These are phyloP conservation scores for Parmelia sp. DNA, from an alignment of 495 filamentous ascomycete species.

Conservation along the genomic window DNA sequence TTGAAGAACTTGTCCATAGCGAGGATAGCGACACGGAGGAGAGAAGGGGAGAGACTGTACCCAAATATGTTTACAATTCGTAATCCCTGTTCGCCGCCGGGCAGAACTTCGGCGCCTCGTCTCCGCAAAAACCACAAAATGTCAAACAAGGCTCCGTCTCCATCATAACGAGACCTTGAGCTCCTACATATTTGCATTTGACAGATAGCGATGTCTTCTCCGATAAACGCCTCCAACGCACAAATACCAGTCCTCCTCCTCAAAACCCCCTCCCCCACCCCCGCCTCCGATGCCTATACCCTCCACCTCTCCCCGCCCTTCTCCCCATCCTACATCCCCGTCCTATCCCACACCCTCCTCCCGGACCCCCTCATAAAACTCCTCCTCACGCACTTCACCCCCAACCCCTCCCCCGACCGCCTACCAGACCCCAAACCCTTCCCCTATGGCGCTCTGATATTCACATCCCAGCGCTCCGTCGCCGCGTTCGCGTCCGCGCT, in stretches of 20 bases:
- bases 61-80: not conserved
- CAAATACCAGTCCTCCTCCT: conserved; percentile 15
- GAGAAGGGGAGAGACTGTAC: not conserved
- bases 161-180: not conserved
- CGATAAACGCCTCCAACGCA: conserved; percentile 7
- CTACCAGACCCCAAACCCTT: not conserved
- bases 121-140: too few species aligned
- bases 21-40: not conserved
- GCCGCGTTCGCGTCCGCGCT: conserved; percentile 34
- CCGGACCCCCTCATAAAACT: conserved; percentile 19
- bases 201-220: not conserved
- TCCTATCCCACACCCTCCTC: conserved; percentile 20
- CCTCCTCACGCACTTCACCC: conserved; percentile 17
- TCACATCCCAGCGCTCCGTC: conserved; percentile 91
- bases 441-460: conserved; percentile 37
- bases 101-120: conserved; percentile 2
- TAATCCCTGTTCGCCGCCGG: not conserved
- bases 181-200: not conserved
- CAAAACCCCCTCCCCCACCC: conserved; percentile 1
- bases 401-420: not conserved
- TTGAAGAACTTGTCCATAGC: conserved; percentile 25
- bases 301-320: not conserved
- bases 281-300: conserved; percentile 8
- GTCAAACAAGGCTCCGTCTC: too few species aligned
- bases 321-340: conserved; percentile 19